Evolutionary conservation across 768 basidiomycete species (phyloP), one percentile per base, ranked within the genome.

Genomic region (Tricholoma saponaceum): DNA sequence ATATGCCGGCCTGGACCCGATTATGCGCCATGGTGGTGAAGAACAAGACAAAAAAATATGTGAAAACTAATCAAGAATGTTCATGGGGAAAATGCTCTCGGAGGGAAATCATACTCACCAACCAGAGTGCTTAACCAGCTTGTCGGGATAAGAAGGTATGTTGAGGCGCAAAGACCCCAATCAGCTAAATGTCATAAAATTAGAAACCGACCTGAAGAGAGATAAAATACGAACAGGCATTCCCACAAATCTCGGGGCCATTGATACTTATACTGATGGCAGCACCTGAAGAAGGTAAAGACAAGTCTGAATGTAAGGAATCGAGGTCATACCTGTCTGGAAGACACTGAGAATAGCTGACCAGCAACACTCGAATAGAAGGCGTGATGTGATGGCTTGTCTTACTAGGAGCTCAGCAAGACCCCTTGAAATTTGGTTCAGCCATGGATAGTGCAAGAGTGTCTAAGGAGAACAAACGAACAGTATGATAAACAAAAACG

Each of bases 291-390:
- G 39, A 59, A 13, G 30, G 23, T 55, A 55, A 53, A 12, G 13
- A 33, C 37, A 52, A 57, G 46, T 3, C 20, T 55, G 14, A 8
- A 26, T 10, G 39, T 18, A 62, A 30, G 13, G 10, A 26, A 46
- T n/a, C 5, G 25, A 10, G 49, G 12, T 63, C 77, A 58, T 57
- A 83, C 86, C 79, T 33, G 83, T 72, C 55, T 86, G 80, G 30
- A 84, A 65, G 5, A 76, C 52, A 58, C 78, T 76, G 60, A 83
- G 66, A 9, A 80, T 57, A 6, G 70, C 75, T 6, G 82, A 76
- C 85, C 86, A 89, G 16, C 59, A 63, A 60, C 82, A 85, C 65
- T 89, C 87, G 26, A 81, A 67, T 51, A 74, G 64, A 35, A 83
- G 74, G 26, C 70, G 71, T 16, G 80, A 76, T 22, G 75, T 75